These are phyloP conservation scores for Xylaria sp. DNA, from an alignment of 2,329 filamentous ascomycete genomes.

Conservation along the genomic window DNA sequence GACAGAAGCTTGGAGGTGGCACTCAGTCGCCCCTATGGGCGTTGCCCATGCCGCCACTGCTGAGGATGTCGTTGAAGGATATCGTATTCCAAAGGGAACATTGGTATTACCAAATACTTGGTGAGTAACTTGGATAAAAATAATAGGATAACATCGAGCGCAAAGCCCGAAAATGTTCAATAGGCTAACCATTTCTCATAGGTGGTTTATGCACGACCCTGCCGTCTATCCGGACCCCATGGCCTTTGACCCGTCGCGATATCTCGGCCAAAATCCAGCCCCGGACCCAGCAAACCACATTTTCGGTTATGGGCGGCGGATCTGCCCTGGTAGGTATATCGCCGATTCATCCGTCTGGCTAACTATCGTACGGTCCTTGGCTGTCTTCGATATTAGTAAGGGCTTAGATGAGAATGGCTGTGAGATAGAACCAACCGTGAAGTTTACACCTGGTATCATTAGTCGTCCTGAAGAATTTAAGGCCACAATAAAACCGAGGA, in stretches of 20 bases:
- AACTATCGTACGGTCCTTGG: constrained; percentile 55
- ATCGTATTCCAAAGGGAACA: constrained; percentile 38
- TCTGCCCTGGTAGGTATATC: constrained; percentile 51
- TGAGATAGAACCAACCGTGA: constrained; percentile 45
- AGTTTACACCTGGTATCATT: constrained; percentile 40
- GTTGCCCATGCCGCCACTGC: constrained; percentile 25
- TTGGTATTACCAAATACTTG: constrained; percentile 36
- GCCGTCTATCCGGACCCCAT: constrained; percentile 66
- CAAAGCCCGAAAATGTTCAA: neutral
- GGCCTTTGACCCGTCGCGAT: constrained; percentile 52
- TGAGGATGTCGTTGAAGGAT: constrained; percentile 37
- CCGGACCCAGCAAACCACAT: constrained; percentile 45
- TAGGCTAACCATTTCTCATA: constrained; percentile 1
- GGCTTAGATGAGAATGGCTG: constrained; percentile 51
- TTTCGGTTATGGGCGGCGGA: constrained; percentile 54
- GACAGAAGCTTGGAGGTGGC: constrained; percentile 45
- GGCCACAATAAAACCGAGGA: constrained; percentile 43
- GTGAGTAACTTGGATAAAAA: constrained; percentile 22
- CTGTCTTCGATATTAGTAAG: constrained; percentile 59
- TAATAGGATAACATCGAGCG: neutral
- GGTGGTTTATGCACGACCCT: constrained; percentile 69
- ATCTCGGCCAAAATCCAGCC: constrained; percentile 47
- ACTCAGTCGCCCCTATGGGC: constrained; percentile 45
- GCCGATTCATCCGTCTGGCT: constrained; percentile 50
- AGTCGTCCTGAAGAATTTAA: constrained; percentile 44